Evolutionary conservation across 306 rosid genomes (phyloP), one percentile per base, ranked within the genome.

Genomic region (Prunus armeniaca): DNA sequence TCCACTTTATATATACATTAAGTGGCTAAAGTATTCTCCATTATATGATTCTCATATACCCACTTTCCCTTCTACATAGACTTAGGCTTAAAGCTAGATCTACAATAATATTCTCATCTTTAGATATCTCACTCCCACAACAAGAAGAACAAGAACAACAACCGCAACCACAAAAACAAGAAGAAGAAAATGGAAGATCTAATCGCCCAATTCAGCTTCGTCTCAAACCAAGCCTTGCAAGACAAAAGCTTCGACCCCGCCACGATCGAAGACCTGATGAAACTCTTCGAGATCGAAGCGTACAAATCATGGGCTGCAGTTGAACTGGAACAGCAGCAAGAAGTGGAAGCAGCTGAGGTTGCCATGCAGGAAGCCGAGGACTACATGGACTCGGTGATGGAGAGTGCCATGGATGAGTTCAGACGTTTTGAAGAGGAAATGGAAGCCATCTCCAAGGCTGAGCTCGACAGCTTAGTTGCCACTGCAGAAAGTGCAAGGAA

Each of bases 241-340:
- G 97, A 90, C 89, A 88, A 92, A 71, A 84, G n/a, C 89, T 92
- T 95, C 68, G 97, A 92, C 56, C 97, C 97, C 2, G 86, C 96
- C 27, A 74, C 87, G 20, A 86, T 91, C 18, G 93, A 95, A 78
- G 96, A 89, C 80, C 88, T 91, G 0, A 86, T 91, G 93, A 92
- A 80, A 74, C 93, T 95, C 7, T 95, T 95, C 38, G 99, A 95
- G 90, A 83, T 95, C 27, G 99, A 95, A n/a, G 89, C 97, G 1
- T 95, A 92, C 93, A 95, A 81, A 4, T 88, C 97, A 52, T 92
- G 97, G 99, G 99, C 93, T 0, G 96, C 97, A 27, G 63, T 84
- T 51, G 99, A 92, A 28, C 88, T 89, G 2, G 88, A 91, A 51
- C 85, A 77, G 28, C 87, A 88, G 9, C 73, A 58, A 45, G 97